Base-by-base conservation (phyloP, 495 filamentous ascomycete species). In the Gamarada debralockiae region DNA sequence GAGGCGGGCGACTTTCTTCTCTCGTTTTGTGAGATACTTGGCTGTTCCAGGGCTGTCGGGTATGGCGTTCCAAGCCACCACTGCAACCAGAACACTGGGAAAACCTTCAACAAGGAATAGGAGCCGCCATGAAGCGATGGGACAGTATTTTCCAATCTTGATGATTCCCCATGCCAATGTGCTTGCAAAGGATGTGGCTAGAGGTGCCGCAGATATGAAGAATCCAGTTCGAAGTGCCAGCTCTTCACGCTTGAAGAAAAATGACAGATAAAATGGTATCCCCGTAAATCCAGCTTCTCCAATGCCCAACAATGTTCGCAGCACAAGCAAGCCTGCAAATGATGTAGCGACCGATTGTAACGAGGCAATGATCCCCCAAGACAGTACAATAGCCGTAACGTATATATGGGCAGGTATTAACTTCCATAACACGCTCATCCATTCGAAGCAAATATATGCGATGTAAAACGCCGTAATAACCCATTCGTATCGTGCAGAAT, bases 41-140 rank as follows among this genome's bases (percentile, higher is more conserved):
- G 90, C 86, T 8, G 79, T 77, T 5, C 76, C 72, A 0, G 91
- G 86, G 1, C 74, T 72, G 65, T 93, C 90, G 0, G 90, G 90
- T 52, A 95, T 75, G 52, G 79, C 76, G 62, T 79, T 79, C 69
- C 75, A 96, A 3, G 86, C 86, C 10, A 89, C 52, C 1, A 83
- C 64, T 0, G 86, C 85, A 15, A 88, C 77, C 9, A 84, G 56
- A 37, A 90, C 73, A 3, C 82, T 87, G 2, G 90, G 91, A 33
- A 90, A 73, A 5, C 90, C 90, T 68, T 96, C 90, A n/a, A 95
- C 71, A 2, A 96, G 76, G 66, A 96, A 93, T 34, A 96, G 69
- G 1, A 96, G 70, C 9, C 90, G 78, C 90, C 90, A 96, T 17
- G 83, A 83, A 2, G 90, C 84, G 41, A 96, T 73, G 23, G 79